Evolutionary conservation across 2,329 filamentous ascomycete genomes (phyloP), one percentile per base, ranked within the genome.

Genomic region (Pseudogymnoascus sp.): DNA sequence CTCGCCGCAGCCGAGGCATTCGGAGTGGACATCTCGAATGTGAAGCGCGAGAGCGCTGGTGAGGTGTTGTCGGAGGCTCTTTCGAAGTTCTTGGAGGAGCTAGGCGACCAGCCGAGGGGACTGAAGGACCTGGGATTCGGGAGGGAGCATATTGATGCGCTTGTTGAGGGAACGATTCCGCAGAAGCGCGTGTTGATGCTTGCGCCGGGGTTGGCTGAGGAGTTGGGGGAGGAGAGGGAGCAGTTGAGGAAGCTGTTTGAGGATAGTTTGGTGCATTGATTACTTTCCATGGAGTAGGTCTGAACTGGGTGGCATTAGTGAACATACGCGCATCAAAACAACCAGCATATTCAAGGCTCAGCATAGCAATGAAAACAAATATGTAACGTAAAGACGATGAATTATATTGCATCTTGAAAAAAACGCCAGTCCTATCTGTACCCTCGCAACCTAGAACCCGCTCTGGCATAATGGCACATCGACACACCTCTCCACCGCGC

Each of bases 131-230:
- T 99, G 11, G 96, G 95, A 0, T 99, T 97, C 72, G 82, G 82
- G 62, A 77, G 76, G 15, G 83, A 85, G 40, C 85, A 97, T 77
- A 80, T 99, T 17, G 91, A 96, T 67, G 85, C 80, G 9, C 78
- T 99, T 66, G 92, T 99, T 1, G 93, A 97, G 76, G 96, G 95
- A 1, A 99, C 95, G 0, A 87, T 99, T 66, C 95, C 95, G 4
- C 95, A 99, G 78, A 86, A 86, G 63, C 82, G 95, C 68, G 96
- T 99, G 63, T 75, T 99, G 71, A 95, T 93, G 88, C 77, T 99
- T 66, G 95, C 95, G 31, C 96, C 95, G 0, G 92, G 84, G 26
- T 75, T 99, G 70, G 85, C 84, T 40, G 83, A 82, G 68, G 88
- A 92, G 71, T 75, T 90, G 56, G 80, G 87, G 70, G 79, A 81